These are phyloP conservation scores for Dictyostelium firmibasis DNA, from an alignment of 78 protist genomes.

Conservation along the genomic window DNA sequence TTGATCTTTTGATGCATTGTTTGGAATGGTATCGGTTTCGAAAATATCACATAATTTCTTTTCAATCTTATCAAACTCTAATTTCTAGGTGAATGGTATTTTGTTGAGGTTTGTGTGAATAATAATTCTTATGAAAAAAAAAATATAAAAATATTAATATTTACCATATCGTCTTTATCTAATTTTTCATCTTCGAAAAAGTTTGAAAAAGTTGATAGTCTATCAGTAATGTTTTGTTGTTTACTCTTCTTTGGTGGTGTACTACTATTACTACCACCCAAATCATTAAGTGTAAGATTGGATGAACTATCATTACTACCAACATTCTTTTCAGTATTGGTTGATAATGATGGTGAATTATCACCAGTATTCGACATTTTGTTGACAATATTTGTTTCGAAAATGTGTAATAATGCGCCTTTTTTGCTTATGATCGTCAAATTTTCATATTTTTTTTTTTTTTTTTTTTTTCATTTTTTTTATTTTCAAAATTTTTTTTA, in stretches of 20 bases:
- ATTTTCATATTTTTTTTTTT: too few species aligned
- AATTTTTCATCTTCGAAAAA: neutral
- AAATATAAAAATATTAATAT: too few species aligned
- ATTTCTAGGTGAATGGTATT: neutral
- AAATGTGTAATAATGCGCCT: neutral
- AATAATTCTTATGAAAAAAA: too few species aligned
- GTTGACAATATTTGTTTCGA: neutral
- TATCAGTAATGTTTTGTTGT: neutral
- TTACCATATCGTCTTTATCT: neutral
- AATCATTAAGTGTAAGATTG: neutral
- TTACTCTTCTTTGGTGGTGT: neutral
- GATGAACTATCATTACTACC: neutral
- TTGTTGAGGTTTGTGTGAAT: too few species aligned
- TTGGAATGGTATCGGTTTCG: conserved; percentile 8
- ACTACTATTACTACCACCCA: neutral
- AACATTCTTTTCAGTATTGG: neutral
- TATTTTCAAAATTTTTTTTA: too few species aligned
- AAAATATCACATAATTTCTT: conserved; percentile 2
- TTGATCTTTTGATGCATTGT: conserved; percentile 27
- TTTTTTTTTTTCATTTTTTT: neutral
- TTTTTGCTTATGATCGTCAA: neutral
- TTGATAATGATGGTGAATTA: conserved; percentile 22
- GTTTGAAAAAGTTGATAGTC: neutral
- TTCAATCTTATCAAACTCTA: neutral
- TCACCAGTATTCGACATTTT: neutral